Conservation (phyloP, 495 filamentous ascomycete species). For the Talaromyces thailandensis region DNA sequence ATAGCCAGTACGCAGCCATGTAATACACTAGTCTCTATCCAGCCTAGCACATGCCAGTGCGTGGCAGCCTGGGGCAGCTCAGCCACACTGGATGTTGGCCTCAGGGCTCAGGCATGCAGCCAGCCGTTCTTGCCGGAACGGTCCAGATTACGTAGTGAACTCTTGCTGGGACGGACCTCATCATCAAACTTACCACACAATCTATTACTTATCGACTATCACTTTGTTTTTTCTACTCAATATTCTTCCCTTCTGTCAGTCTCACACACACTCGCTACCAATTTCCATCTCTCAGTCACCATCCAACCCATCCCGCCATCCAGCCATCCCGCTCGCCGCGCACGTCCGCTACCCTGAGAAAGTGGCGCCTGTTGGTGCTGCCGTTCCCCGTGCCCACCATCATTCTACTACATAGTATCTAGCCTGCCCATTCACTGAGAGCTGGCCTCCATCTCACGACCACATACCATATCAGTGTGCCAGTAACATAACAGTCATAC, state of each 20-base stretch:
- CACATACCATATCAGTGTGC: not conserved
- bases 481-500: slow-evolving; percentile 10
- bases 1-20: not conserved
- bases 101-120: not conserved
- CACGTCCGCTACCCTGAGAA: not conserved
- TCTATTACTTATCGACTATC: not conserved
- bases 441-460: not conserved
- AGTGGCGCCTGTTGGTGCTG: slow-evolving; percentile 14
- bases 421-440: not conserved
- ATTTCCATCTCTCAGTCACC: not conserved
- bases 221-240: not conserved
- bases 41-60: not conserved
- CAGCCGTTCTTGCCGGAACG: not conserved
- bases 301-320: slow-evolving; percentile 19
- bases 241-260: not conserved
- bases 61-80: not conserved
- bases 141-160: slow-evolving; percentile 4
- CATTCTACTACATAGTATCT: not conserved
- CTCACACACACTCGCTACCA: not conserved
- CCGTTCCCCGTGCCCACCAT: not conserved
- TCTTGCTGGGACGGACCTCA: too few species aligned
- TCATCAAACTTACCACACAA: not conserved
- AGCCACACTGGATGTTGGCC: not conserved
- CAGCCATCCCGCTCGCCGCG: slow-evolving; percentile 10
- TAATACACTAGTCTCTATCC: not conserved